Base-by-base conservation (phyloP, 805 yeast species). In the Scheffersomyces amazonensis region DNA sequence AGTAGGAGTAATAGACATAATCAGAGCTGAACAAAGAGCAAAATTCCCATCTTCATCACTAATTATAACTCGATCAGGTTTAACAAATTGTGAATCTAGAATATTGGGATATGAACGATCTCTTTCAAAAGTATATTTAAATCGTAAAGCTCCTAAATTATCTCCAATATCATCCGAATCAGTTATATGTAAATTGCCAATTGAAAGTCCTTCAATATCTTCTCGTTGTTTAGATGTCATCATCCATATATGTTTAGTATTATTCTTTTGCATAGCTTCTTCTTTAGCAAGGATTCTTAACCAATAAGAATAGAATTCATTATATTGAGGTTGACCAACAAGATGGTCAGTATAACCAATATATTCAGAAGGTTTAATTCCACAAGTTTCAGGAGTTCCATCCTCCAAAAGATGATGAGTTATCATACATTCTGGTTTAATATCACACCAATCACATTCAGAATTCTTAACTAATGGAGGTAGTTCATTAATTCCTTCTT, bases 1-100 rank as follows among this genome's bases (percentile, higher is more conserved):
- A 6, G 65, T 64, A 0, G 67, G 60, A 5, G 71, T 62, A 0
- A 84, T 61, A 3, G 54, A 48, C 5, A 64, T 60, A 3, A 89
- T 69, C 31, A 55, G 59, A 0, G 95, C 96, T 35, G 69, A 70
- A 1, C 88, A 79, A 17, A 90, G 51, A 0, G 87, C 84, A 56
- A 82, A 82, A 54, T 84, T 87, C 1, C 96, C 96, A 0, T 56
- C 43, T 49, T 87, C 95, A 56, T 86, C 96, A 52, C 96, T 88
- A 1, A 89, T 64, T 12, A 84, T 69, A 1, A 90, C 74, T 28
- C 78, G 66, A 52, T 90, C 96, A 44, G 75, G 70, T 27, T 69
- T 64, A 0, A 64, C 36, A 2, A 88, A 49, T 41, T 83, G 87
- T 0, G 82, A 62, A 2, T 53, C 32, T 24, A 41, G 65, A 39